Evolutionary conservation across 2,329 filamentous ascomycete species (phyloP), one percentile per base, ranked within the genome.

Genomic region (Tympanopsis confertula): DNA sequence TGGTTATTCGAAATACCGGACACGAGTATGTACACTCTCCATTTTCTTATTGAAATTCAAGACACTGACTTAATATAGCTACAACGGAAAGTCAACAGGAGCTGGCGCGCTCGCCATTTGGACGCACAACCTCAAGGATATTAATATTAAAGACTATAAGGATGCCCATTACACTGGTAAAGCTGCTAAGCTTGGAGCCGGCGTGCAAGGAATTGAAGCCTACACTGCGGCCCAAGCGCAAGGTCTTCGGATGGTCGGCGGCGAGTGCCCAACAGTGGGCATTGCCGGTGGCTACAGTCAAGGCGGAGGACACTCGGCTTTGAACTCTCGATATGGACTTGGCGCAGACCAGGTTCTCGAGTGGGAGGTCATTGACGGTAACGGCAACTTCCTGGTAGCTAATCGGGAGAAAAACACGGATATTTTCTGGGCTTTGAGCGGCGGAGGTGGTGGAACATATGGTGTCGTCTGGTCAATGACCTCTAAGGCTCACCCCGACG

Each of bases 401-500:
- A 58, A 53, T 13, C 55, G 48, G 4, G 30, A 33, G 7, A 47
- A 52, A 2, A 40, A 62, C 14, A 38, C 52, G 0, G 68, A 71
- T 37, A 52, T 73, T 2, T 71, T 66, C 49, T 74, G 67, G 67
- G 68, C 68, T 5, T 48, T 69, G 3, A 52, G 55, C 36, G 65
- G 65, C 12, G 65, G 67, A 4, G 66, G 68, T 2, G 61, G 58
- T 12, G 65, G 64, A 3, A 69, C 58, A 4, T 71, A 64, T 41
- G 68, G 59, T 2, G 52, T 71, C 2, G 62, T 70, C 3, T 48
- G 57, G 18, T 67, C 63, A 3, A 55, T 71, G 49, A 69, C 65
- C 2, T 51, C 57, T 15, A 68, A 65, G 44, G 57, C 61, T 1
- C 55, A 67, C 43, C 48, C 55, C 0, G 61, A 61, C 29, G 46